phyloP scores from a whole-genome alignment of 768 basidiomycete species.

The Tylopilus subfusipes region DNA sequence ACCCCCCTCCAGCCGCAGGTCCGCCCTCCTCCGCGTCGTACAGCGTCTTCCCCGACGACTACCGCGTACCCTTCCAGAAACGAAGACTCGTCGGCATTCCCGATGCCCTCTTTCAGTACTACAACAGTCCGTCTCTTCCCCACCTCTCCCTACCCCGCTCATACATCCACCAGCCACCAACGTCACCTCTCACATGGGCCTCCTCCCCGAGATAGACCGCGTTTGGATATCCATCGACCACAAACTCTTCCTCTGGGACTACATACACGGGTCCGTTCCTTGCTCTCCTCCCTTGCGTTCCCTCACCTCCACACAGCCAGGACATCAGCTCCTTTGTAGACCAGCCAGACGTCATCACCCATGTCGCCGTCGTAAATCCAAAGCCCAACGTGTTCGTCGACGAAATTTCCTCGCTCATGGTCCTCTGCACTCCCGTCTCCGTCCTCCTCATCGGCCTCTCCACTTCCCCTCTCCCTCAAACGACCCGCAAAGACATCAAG shows the following conservation, averaged over 20 bases:
- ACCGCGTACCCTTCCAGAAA: constrained; percentile 77
- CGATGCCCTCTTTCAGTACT: constrained; percentile 73
- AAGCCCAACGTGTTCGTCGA: constrained; percentile 88
- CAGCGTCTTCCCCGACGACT: constrained; percentile 73
- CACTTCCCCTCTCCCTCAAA: constrained; percentile 38
- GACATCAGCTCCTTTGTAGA: constrained; percentile 91
- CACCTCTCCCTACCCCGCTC: constrained; percentile 2
- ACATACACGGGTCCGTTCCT: constrained; percentile 76
- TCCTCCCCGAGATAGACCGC: constrained; percentile 89
- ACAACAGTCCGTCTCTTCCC: constrained; percentile 53
- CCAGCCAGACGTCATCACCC: constrained; percentile 83
- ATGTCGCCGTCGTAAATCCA: constrained; percentile 85
- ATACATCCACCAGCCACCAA: constrained; percentile 47
- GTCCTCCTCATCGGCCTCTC: constrained; percentile 85
- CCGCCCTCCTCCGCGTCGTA: constrained; percentile 74
- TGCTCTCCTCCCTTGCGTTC: not conserved
- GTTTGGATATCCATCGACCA: constrained; percentile 96
- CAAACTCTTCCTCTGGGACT: constrained; percentile 96
- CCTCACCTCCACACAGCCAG: constrained; percentile 46
- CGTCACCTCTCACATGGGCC: constrained; percentile 80
- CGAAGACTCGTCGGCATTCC: constrained; percentile 72
- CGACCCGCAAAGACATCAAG: constrained; percentile 67
- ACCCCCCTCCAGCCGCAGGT: constrained; percentile 45
- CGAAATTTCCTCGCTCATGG: constrained; percentile 82
- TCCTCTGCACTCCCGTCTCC: constrained; percentile 84